Conservation (phyloP, 2,329 filamentous ascomycete genomes). For the Seiridium cupressi region DNA sequence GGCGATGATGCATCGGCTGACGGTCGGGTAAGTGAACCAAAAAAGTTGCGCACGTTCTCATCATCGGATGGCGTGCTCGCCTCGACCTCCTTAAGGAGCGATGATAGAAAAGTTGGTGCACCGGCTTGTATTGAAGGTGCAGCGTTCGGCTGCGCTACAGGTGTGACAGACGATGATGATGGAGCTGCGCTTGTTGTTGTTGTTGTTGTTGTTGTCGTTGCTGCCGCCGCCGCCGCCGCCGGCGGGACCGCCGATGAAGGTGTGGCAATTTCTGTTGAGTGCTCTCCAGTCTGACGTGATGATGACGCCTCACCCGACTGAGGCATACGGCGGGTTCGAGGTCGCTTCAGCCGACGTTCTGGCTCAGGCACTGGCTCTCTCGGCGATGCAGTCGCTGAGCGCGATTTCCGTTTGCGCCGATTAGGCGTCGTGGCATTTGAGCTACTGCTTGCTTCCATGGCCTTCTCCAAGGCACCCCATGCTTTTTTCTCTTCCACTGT, state of each 20-base stretch:
- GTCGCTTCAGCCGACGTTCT: slow-evolving; percentile 83
- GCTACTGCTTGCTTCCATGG: slow-evolving; percentile 64
- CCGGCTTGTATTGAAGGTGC: background rate
- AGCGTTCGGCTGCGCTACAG: background rate
- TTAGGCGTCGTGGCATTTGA: slow-evolving; percentile 39
- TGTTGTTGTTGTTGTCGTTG: background rate
- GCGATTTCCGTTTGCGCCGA: slow-evolving; percentile 70
- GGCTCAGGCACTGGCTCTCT: slow-evolving; percentile 67
- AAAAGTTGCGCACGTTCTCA: slow-evolving; percentile 43
- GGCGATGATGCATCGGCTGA: slow-evolving; percentile 55
- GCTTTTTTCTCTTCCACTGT: slow-evolving; percentile 78
- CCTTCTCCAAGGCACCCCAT: slow-evolving; percentile 89
- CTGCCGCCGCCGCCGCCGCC: background rate
- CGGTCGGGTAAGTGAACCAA: slow-evolving; percentile 27
- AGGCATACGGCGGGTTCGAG: slow-evolving; percentile 69
- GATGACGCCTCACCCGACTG: slow-evolving; percentile 42
- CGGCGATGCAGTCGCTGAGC: slow-evolving; percentile 70
- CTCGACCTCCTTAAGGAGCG: slow-evolving; percentile 85
- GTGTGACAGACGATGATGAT: background rate
- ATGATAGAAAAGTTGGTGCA: slow-evolving; percentile 79
- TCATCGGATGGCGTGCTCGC: slow-evolving; percentile 59
- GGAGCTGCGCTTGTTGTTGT: background rate
- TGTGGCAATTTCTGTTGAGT: slow-evolving; percentile 4
- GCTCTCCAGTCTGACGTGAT: slow-evolving; percentile 21
- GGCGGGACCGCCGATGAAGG: slow-evolving; percentile 7